Evolutionary conservation across 805 yeast genomes (phyloP).

Genomic region (Candida tibetensis): DNA sequence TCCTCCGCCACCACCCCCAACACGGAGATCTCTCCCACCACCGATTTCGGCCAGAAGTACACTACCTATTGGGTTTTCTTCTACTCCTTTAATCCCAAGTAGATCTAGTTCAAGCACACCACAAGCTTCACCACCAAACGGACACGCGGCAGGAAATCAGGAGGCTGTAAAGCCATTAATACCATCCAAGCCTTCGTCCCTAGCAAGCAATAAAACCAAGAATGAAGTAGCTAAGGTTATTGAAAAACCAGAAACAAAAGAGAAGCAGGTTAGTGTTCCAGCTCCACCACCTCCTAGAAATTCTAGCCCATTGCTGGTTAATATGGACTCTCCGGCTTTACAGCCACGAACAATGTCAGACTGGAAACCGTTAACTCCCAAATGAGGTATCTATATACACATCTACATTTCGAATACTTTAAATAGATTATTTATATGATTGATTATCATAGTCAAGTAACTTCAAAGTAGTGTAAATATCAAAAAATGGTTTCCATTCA

Average conservation of each 20-base stretch:
- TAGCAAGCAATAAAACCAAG: slow-evolving; percentile 19
- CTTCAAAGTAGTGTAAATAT: slow-evolving; percentile 4
- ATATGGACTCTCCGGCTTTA: slow-evolving; percentile 10
- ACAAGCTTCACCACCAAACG: neutral
- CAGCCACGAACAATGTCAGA: slow-evolving; percentile 34
- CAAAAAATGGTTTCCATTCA: neutral
- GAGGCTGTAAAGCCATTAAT: slow-evolving; percentile 27
- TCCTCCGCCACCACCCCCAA: slow-evolving; percentile 19
- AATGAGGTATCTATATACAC: no score
- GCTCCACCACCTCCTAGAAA: slow-evolving; percentile 9
- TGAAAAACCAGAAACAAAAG: neutral
- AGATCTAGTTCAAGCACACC: slow-evolving; percentile 31
- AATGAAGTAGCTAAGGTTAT: slow-evolving; percentile 2
- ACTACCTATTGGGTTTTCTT: slow-evolving; percentile 33
- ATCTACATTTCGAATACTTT: neutral
- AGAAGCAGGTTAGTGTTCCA: neutral
- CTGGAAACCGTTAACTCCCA: slow-evolving; percentile 53
- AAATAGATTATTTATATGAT: neutral
- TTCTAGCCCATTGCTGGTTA: neutral
- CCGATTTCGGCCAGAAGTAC: slow-evolving; percentile 14
- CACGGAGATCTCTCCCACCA: slow-evolving; percentile 15
- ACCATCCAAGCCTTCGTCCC: slow-evolving; percentile 34
- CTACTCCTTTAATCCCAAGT: slow-evolving; percentile 40
- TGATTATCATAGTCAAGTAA: no score
- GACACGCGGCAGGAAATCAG: neutral